A percentile compares a stretch with the other conserved stretches of the same genome.
These are phyloP conservation scores for Rhodocollybia butyracea DNA, from an alignment of 768 basidiomycete genomes.

Conservation along the genomic window DNA sequence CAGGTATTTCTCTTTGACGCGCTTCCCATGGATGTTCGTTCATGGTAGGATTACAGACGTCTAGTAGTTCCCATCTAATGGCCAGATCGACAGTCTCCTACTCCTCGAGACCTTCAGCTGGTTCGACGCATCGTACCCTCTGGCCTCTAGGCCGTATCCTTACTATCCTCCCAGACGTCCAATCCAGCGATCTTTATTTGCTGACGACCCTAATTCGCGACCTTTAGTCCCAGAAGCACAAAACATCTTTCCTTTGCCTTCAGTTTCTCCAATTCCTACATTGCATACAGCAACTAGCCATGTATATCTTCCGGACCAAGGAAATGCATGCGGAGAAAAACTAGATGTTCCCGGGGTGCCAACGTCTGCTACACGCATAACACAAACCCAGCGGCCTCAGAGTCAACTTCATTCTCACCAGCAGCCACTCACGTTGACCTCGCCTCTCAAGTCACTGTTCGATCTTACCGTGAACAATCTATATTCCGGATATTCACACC, in stretches of 20 bases:
- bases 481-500: constrained; percentile 3
- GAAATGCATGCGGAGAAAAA: too few relatives aligned
- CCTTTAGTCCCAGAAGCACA: too few relatives aligned
- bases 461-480: background rate
- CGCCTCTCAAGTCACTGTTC: background rate
- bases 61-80: background rate
- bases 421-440: background rate
- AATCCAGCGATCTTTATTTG: background rate
- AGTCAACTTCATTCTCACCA: too few relatives aligned
- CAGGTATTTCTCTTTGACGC: background rate
- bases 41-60: background rate
- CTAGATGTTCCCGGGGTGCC: too few relatives aligned
- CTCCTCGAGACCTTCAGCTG: background rate
- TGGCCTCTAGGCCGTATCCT: background rate
- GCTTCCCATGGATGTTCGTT: background rate
- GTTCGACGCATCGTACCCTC: background rate
- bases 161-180: background rate
- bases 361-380: too few relatives aligned
- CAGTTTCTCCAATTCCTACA: too few relatives aligned
- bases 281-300: too few relatives aligned
- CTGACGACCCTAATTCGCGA: too few relatives aligned
- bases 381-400: too few relatives aligned
- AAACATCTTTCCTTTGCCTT: too few relatives aligned
- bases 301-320: too few relatives aligned
- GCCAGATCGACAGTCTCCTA: background rate